Evolutionary conservation across 2,329 filamentous ascomycete species (phyloP), one percentile per base, ranked within the genome.

Genomic region (Calonectria leucothoes): DNA sequence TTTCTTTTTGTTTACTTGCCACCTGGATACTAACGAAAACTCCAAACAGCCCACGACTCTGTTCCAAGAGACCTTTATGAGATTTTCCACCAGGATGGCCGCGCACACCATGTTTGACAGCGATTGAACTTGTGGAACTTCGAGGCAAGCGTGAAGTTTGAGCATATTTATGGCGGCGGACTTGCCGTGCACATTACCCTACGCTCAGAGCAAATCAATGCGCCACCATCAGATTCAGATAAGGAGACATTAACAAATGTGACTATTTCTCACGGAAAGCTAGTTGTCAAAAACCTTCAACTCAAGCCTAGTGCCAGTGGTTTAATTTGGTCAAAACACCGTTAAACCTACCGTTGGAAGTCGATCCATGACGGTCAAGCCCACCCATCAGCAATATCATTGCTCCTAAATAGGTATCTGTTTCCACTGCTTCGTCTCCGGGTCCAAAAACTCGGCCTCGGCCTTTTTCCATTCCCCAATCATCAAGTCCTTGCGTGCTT

Each of bases 1-100:
- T n/a, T n/a, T n/a, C n/a, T n/a, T n/a, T n/a, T n/a, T n/a, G n/a
- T n/a, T n/a, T n/a, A n/a, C n/a, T n/a, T n/a, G n/a, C n/a, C n/a
- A n/a, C n/a, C n/a, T 74, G 12, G 72, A 74, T 57, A 35, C 52
- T 8, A 23, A 48, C 20, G 72, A 69, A n/a, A 69, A 71, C 39
- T 74, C 71, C 48, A 51, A 51, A 51, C 48, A 51, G 12, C 48
- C 27, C 48, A 51, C 27, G 23, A 27, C 11, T 3, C 48, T 25
- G 11, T 12, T 10, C 23, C 27, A 17, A 25, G 11, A 51, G 23
- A 51, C 25, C 27, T 11, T 11, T 23, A 51, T 17, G 48, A 51
- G 23, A 2, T 51, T 1, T 11, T 51, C 25, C 27, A 51, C 7
- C 27, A 51, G 48, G 10, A 15, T 51, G 48, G 48, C 12, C 48